These are phyloP conservation scores for Maudiozyma serrabonitensis DNA, from an alignment of 805 yeast genomes.

Conservation along the genomic window DNA sequence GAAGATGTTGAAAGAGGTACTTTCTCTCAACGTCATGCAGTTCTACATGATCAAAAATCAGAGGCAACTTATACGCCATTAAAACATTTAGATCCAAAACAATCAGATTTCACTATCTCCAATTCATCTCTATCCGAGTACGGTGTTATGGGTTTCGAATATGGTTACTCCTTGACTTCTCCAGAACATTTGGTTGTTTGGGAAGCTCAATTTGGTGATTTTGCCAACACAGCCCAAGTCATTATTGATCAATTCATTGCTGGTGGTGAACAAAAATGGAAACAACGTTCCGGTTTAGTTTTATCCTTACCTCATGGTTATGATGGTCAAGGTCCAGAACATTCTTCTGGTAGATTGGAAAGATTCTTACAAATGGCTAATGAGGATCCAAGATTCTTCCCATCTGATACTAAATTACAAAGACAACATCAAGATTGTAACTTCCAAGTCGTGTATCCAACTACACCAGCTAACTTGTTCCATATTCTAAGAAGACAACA, in stretches of 20 bases:
- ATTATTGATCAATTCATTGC: conserved; percentile 93
- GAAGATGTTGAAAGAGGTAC: conserved; percentile 99
- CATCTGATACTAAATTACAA: conserved; percentile 74
- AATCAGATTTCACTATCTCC: conserved; percentile 77
- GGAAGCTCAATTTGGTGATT: conserved; percentile 99
- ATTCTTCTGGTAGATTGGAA: conserved; percentile 95
- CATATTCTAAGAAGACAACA: conserved; percentile 96
- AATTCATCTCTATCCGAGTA: conserved; percentile 96
- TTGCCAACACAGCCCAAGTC: conserved; percentile 98
- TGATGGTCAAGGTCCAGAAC: conserved; percentile 99
- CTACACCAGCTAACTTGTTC: conserved; percentile 95
- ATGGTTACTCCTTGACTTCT: conserved; percentile 94
- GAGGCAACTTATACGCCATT: conserved; percentile 82
- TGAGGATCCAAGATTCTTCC: conserved; percentile 94
- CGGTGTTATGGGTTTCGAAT: conserved; percentile 99
- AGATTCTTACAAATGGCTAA: conserved; percentile 92
- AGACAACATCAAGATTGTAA: conserved; percentile 99
- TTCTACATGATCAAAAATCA: conserved; percentile 87
- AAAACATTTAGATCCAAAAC: conserved; percentile 65
- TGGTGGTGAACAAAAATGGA: conserved; percentile 97
- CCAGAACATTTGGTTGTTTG: conserved; percentile 96
- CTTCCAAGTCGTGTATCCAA: conserved; percentile 96
- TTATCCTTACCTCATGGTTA: conserved; percentile 97
- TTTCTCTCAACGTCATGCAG: conserved; percentile 98
- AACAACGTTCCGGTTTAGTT: conserved; percentile 94